Conservation (phyloP, 495 filamentous ascomycete genomes). For the Xeromyces bisporus region DNA sequence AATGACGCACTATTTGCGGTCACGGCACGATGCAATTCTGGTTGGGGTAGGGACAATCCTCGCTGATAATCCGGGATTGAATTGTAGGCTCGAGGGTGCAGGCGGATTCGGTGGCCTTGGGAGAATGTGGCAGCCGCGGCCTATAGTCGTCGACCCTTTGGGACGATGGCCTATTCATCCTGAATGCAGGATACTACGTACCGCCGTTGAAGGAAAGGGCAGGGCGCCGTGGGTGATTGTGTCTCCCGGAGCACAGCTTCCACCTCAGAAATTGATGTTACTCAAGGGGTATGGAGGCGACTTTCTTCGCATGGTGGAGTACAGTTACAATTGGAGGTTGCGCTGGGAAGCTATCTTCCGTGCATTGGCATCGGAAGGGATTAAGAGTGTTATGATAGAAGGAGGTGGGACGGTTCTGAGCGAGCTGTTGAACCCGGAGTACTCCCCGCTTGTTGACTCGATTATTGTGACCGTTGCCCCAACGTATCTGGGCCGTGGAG, state of each 20-base stretch:
- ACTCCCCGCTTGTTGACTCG: constrained; percentile 46
- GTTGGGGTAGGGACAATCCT: constrained; percentile 71
- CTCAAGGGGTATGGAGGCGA: constrained; percentile 34
- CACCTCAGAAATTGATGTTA: constrained; percentile 27
- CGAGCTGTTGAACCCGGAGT: constrained; percentile 44
- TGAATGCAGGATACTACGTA: constrained; percentile 42
- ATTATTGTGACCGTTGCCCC: constrained; percentile 77
- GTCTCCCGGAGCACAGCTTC: constrained; percentile 30
- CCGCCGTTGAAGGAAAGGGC: constrained; percentile 49
- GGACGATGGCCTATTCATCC: constrained; percentile 47
- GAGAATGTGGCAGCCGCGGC: constrained; percentile 50
- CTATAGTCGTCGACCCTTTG: constrained; percentile 61
- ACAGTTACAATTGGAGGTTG: constrained; percentile 32
- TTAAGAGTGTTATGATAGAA: constrained; percentile 77
- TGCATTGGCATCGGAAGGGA: constrained; percentile 37
- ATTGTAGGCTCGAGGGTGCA: constrained; percentile 49
- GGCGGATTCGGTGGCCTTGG: constrained; percentile 35
- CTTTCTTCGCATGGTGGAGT: constrained; percentile 31
- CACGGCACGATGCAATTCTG: constrained; percentile 66
- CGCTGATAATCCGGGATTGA: constrained; percentile 71
- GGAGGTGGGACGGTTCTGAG: constrained; percentile 68
- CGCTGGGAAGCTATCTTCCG: constrained; percentile 47
- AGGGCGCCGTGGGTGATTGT: constrained; percentile 56
- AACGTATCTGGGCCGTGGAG: constrained; percentile 62
- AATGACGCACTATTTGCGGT: constrained; percentile 82